These are phyloP conservation scores for Aspergillus sp. DNA, from an alignment of 2,329 filamentous ascomycete species.

Conservation along the genomic window DNA sequence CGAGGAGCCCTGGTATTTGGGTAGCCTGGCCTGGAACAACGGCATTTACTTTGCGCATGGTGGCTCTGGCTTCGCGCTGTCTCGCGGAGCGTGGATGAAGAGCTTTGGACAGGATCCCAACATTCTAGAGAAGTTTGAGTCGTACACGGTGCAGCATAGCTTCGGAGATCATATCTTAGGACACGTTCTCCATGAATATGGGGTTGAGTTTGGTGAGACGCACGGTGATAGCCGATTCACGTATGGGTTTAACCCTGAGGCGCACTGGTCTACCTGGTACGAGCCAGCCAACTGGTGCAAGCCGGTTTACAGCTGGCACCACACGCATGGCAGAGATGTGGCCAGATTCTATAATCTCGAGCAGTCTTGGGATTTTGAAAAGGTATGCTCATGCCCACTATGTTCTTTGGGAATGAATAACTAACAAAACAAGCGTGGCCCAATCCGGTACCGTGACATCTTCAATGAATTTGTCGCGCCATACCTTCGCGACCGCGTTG, in stretches of 20 bases:
- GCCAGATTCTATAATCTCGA: constrained; percentile 23
- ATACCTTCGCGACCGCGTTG: constrained; percentile 15
- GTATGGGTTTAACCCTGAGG: constrained; percentile 38
- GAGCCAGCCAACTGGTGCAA: constrained; percentile 53
- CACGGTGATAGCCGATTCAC: constrained; percentile 55
- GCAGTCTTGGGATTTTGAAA: constrained; percentile 21
- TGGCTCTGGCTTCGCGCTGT: constrained; percentile 52
- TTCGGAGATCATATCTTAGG: constrained; percentile 55
- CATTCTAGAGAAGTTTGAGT: constrained; percentile 49
- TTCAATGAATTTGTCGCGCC: constrained; percentile 21
- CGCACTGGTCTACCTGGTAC: constrained; percentile 20
- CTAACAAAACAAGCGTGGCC: constrained; percentile 1
- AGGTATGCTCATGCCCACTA: neutral
- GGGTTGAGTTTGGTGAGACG: constrained; percentile 41
- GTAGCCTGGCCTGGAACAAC: constrained; percentile 47
- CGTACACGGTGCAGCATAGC: constrained; percentile 37
- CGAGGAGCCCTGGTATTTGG: constrained; percentile 48
- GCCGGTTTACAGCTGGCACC: constrained; percentile 40
- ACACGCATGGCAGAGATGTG: constrained; percentile 23
- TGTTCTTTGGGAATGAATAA: neutral
- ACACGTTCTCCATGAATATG: constrained; percentile 49
- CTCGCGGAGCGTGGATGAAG: constrained; percentile 51
- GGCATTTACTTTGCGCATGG: constrained; percentile 53
- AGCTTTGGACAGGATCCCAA: constrained; percentile 43
- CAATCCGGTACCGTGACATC: constrained; percentile 22